Evolutionary conservation across 441 rosid species (phyloP).

Genomic region (Isatis lusitanica): DNA sequence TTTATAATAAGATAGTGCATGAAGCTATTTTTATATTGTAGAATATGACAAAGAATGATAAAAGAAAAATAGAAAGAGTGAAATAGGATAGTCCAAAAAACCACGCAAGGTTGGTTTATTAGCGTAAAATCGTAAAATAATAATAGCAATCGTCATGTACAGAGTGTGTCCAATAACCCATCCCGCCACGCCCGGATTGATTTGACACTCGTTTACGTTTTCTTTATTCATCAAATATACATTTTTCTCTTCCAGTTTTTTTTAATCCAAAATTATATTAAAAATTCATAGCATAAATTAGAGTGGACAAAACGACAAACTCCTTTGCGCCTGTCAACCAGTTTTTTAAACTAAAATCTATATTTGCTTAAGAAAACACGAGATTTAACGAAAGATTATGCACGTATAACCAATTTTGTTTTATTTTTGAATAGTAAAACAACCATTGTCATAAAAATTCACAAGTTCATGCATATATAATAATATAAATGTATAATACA

Average conservation of each 20-base stretch:
- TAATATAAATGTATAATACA: neutral
- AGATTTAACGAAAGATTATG: neutral
- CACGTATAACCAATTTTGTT: neutral
- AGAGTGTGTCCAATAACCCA: slow-evolving; percentile 34
- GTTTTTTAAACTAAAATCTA: neutral
- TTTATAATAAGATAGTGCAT: neutral
- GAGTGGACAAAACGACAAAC: neutral
- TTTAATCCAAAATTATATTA: neutral
- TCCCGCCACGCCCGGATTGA: slow-evolving; percentile 40
- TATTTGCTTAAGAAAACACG: neutral
- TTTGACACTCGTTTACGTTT: slow-evolving; percentile 33
- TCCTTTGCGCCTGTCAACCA: slow-evolving; percentile 2
- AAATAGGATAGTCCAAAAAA: slow-evolving; percentile 30
- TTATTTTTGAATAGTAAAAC: neutral
- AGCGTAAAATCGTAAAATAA: slow-evolving; percentile 29
- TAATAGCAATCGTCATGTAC: slow-evolving; percentile 28
- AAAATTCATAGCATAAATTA: neutral
- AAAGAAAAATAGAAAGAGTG: neutral
- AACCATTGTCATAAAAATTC: neutral
- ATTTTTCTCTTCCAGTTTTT: neutral
- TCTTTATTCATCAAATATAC: neutral
- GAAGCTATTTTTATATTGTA: neutral
- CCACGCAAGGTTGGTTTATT: slow-evolving; percentile 30
- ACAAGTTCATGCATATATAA: neutral
- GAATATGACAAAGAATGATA: neutral